Evolutionary conservation across 805 yeast species (phyloP), one percentile per base, ranked within the genome.

Genomic region (Zygoascus bituminiphila): DNA sequence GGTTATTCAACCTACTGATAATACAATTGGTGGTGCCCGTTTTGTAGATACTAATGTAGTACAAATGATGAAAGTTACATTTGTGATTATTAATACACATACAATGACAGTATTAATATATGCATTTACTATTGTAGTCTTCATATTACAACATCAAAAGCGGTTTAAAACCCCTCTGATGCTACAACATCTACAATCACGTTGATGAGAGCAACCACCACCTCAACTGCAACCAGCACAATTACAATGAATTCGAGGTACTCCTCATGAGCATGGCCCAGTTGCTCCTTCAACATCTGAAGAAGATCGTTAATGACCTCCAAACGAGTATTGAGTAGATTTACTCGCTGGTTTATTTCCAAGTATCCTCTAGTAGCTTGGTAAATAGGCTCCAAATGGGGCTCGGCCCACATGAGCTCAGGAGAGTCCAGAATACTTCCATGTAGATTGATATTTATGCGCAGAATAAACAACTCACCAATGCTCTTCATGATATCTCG

Each of bases 341-440:
- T 82, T 0, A 91, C 98, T 43, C 98, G 72, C 67, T 91, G 98
- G 62, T 89, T 89, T 57, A 93, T 93, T 61, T 93, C 98, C 53
- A 93, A 67, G 65, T 91, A 91, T 0, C 97, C 96, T 63, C 98
- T 78, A 2, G 95, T 88, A 0, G 98, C 97, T 65, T 89, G 97
- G 67, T 93, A 93, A 46, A 91, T 88, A 1, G 98, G 98, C 63
- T 93, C 98, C 52, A 93, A 72, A 61, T 89, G 96, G 1, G 98
- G 98, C 64, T 93, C 98, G 0, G 97, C 81, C 98, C 98, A 93
- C 96, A 93, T 88, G 50, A 93, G 77, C 65, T 93, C 98, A 1
- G 98, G 98, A 1, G 96, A 86, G 64, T 93, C 98, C 52, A 93
- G 71, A 23, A 93, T 94, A 15, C 73, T 68, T 17, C 75, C 75